Conservation (phyloP, 2,329 filamentous ascomycete species). For the Lasiodiplodia sp. region DNA sequence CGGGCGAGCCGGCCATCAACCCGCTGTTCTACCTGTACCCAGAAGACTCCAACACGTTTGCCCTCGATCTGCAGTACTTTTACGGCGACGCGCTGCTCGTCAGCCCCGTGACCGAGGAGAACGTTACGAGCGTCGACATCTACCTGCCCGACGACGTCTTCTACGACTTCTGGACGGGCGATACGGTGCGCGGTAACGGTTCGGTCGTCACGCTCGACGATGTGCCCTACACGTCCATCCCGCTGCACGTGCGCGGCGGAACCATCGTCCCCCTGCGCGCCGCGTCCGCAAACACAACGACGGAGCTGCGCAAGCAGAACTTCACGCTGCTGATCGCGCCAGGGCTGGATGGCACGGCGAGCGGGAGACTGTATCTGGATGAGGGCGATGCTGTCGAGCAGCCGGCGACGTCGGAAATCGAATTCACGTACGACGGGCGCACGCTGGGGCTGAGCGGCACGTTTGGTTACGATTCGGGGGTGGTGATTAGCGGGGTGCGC, state of each 20-base stretch:
- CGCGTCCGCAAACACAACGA: constrained; percentile 66
- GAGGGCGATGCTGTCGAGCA: constrained; percentile 75
- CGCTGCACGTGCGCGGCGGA: constrained; percentile 72
- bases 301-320: constrained; percentile 67
- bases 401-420: constrained; percentile 61
- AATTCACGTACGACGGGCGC: constrained; percentile 65
- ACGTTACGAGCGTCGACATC: constrained; percentile 59
- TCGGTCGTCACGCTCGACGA: constrained; percentile 52
- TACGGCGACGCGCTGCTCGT: constrained; percentile 65
- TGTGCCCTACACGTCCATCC: constrained; percentile 62
- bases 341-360: constrained; percentile 66
- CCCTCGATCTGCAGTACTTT: constrained; percentile 65
- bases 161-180: constrained; percentile 67
- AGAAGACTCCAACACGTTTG: constrained; percentile 59
- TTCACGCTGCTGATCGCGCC: constrained; percentile 77
- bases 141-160: constrained; percentile 66
- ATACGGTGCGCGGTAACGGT: constrained; percentile 55
- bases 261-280: constrained; percentile 68
- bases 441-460: constrained; percentile 59
- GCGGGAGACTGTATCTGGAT: constrained; percentile 76
- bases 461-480: constrained; percentile 59
- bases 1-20: constrained; percentile 71
- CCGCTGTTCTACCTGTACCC: constrained; percentile 78
- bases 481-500: constrained; percentile 38
- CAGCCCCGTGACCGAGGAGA: constrained; percentile 62